phyloP scores from a whole-genome alignment of 495 filamentous ascomycete genomes.

The Aspergillus kassunensis region DNA sequence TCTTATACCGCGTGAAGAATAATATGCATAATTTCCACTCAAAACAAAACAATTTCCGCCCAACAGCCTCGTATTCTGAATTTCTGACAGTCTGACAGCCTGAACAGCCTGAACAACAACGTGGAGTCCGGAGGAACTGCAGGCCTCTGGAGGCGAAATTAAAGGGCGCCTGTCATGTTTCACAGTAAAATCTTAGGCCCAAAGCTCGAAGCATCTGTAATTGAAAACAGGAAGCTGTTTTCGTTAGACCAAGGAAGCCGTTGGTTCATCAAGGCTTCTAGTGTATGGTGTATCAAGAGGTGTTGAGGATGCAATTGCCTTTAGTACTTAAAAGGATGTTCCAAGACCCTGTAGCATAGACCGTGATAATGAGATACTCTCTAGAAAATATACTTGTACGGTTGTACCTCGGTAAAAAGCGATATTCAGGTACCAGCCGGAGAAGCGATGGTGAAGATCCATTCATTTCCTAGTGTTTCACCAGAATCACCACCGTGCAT shows the following conservation, averaged over 20 bases:
- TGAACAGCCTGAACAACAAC: slow-evolving; percentile 1
- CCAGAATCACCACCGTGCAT: too few species aligned
- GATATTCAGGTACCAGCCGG: too few species aligned
- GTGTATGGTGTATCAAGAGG: too few species aligned
- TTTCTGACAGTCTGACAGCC: not conserved
- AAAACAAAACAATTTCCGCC: not conserved
- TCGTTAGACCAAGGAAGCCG: slow-evolving; percentile 12
- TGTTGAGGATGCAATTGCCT: too few species aligned
- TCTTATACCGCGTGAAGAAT: slow-evolving; percentile 7
- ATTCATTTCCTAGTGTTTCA: too few species aligned
- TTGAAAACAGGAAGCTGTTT: not conserved
- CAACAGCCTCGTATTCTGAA: not conserved
- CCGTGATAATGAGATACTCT: too few species aligned
- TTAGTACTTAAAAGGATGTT: too few species aligned
- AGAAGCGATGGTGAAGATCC: too few species aligned
- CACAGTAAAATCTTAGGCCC: slow-evolving; percentile 4
- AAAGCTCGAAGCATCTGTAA: not conserved
- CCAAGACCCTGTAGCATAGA: too few species aligned
- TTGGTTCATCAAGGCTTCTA: too few species aligned
- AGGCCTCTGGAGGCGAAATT: slow-evolving; percentile 8
- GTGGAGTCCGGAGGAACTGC: not conserved
- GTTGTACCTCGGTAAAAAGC: too few species aligned
- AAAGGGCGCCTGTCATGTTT: slow-evolving; percentile 17
- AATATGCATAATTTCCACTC: slow-evolving; percentile 3
- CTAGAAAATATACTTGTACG: too few species aligned